These are phyloP conservation scores for Alternaria gaisen DNA, from an alignment of 2,329 filamentous ascomycete genomes.

Conservation along the genomic window DNA sequence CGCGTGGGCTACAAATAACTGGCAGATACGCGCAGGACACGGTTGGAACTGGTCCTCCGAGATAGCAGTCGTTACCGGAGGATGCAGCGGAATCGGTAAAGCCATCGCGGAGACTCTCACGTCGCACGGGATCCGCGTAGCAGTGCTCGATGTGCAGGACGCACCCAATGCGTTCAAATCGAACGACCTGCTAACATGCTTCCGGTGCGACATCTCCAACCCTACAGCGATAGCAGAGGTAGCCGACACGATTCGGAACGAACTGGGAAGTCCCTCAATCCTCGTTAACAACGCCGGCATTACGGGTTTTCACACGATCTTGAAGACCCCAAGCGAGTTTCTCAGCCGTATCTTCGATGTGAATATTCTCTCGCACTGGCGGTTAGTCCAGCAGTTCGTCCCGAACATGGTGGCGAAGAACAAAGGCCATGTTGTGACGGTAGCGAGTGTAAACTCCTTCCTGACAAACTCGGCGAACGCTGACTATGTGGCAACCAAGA, in stretches of 20 bases:
- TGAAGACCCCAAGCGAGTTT: conserved; percentile 11
- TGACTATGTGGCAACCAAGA: conserved; percentile 31
- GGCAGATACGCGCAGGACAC: conserved; percentile 11
- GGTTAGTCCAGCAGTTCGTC: conserved; percentile 28
- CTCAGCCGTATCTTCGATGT: conserved; percentile 25
- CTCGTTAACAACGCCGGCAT: conserved; percentile 38
- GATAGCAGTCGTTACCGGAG: conserved; percentile 28
- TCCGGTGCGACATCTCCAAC: conserved; percentile 29
- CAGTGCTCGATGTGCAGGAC: conserved; percentile 25
- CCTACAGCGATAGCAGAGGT: conserved; percentile 15
- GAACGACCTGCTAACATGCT: conserved; percentile 22
- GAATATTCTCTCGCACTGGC: conserved; percentile 29
- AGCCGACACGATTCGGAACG: conserved; percentile 16
- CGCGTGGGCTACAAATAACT: conserved; percentile 13
- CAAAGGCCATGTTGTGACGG: conserved; percentile 32
- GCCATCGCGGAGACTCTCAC: conserved; percentile 23
- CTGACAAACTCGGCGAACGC: conserved; percentile 21
- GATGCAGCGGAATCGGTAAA: conserved; percentile 25
- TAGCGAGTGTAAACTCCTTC: conserved; percentile 30
- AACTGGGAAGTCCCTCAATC: conserved; percentile 26
- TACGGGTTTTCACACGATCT: conserved; percentile 17
- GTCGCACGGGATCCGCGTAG: conserved; percentile 18
- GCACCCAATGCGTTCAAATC: conserved; percentile 9
- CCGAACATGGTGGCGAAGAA: conserved; percentile 30
- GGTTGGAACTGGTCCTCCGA: conserved; percentile 26